Evolutionary conservation across 345 rosid genomes (phyloP).

Genomic region (Cardamine resedifolia): DNA sequence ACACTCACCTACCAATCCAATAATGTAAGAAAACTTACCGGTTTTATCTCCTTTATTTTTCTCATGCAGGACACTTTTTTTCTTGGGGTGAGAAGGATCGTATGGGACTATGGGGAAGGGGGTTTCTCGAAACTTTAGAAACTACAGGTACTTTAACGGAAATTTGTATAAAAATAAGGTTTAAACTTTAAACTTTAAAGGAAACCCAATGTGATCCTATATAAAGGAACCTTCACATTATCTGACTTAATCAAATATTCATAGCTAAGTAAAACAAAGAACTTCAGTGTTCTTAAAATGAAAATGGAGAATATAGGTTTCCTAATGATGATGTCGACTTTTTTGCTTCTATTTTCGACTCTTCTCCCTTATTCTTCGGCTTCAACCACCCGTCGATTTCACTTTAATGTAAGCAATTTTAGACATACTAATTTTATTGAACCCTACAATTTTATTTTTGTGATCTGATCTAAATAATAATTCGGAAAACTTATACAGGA

Average conservation of each 20-base stretch:
- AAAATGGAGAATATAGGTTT: conserved; percentile 22
- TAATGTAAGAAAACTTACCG: not conserved
- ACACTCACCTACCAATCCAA: conserved; percentile 34
- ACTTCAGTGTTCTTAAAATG: not conserved
- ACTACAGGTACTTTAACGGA: conserved; percentile 5
- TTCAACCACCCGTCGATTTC: conserved; percentile 43
- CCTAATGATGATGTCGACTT: conserved; percentile 19
- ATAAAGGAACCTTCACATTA: conserved; percentile 20
- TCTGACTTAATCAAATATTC: conserved; percentile 7
- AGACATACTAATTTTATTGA: not conserved
- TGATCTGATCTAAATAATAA: not conserved
- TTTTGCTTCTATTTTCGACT: conserved; percentile 27
- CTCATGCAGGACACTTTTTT: not conserved
- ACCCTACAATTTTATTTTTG: not conserved
- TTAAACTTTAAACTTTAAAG: conserved; percentile 12
- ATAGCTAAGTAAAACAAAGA: conserved; percentile 9
- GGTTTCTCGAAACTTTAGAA: not conserved
- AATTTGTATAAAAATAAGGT: conserved; percentile 9
- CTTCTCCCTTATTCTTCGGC: conserved; percentile 32
- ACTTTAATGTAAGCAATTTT: conserved; percentile 44
- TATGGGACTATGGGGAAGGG: not conserved
- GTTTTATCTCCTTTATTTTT: not conserved
- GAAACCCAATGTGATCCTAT: conserved; percentile 14
- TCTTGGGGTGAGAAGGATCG: not conserved
- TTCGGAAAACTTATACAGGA: not conserved